Evolutionary conservation across 2,329 filamentous ascomycete genomes (phyloP).

Genomic region (Biscogniauxia sp.): DNA sequence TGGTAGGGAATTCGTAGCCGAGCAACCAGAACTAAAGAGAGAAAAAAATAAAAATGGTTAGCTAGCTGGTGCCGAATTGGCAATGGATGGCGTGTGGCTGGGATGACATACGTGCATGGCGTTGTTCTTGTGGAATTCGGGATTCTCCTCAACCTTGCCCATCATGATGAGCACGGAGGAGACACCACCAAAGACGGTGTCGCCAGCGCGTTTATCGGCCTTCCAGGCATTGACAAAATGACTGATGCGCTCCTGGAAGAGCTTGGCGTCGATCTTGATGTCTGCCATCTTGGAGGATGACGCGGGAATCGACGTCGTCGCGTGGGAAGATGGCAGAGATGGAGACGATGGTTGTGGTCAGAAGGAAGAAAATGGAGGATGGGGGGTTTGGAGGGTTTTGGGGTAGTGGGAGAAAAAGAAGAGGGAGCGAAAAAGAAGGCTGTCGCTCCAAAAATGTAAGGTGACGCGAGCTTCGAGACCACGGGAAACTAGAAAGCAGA

Average conservation of each 20-base stretch:
- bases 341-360: conserved; percentile 1
- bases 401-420: neutral
- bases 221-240: conserved; percentile 92
- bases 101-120: conserved; percentile 77
- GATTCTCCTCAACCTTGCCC: conserved; percentile 89
- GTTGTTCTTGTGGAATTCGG: conserved; percentile 91
- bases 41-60: conserved; percentile 1
- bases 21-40: conserved; percentile 84
- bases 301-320: conserved; percentile 16
- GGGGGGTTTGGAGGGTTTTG: no score
- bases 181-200: conserved; percentile 80
- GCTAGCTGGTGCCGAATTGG: neutral
- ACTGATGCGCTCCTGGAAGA: conserved; percentile 90
- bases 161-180: conserved; percentile 86
- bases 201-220: conserved; percentile 85
- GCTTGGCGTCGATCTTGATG: conserved; percentile 91
- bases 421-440: conserved; percentile 7
- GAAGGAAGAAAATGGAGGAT: neutral
- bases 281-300: conserved; percentile 60
- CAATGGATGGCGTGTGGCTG: neutral
- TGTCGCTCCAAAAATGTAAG: conserved; percentile 22
- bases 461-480: conserved; percentile 23
- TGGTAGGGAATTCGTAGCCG: conserved; percentile 97
- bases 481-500: neutral
- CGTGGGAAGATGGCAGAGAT: conserved; percentile 25